These are phyloP conservation scores for Suillus brevipes DNA, from an alignment of 768 basidiomycete species.

Conservation along the genomic window DNA sequence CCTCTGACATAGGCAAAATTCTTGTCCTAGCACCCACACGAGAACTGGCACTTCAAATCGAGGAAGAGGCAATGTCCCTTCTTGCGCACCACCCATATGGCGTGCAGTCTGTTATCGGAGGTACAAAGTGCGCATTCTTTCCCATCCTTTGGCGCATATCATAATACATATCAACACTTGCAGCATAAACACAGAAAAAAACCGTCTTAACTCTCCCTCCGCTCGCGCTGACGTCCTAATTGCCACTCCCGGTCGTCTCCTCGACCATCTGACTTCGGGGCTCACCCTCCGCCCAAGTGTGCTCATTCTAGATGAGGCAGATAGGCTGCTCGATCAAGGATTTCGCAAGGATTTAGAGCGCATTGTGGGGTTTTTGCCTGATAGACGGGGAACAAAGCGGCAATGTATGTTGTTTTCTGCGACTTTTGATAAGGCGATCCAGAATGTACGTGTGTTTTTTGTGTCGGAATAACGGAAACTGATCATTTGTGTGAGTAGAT, in stretches of 20 bases:
- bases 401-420: conserved; percentile 75
- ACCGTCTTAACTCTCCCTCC: conserved; percentile 21
- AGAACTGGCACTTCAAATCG: conserved; percentile 68
- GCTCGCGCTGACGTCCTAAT: conserved; percentile 56
- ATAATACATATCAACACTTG: conserved; percentile 13
- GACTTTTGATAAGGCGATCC: conserved; percentile 71
- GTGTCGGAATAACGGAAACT: background rate
- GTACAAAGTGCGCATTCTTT: conserved; percentile 43
- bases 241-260: conserved; percentile 74
- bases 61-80: conserved; percentile 58
- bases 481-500: conserved; percentile 20
- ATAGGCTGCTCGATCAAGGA: conserved; percentile 72
- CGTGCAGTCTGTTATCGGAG: conserved; percentile 56
- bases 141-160: background rate
- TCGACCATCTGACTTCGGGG: conserved; percentile 55
- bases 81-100: conserved; percentile 41
- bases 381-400: conserved; percentile 50
- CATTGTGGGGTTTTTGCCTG: conserved; percentile 48
- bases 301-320: conserved; percentile 73
- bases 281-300: background rate
- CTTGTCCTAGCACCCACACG: conserved; percentile 73
- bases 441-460: conserved; percentile 38
- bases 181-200: conserved; percentile 29
- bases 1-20: conserved; percentile 30
- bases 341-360: conserved; percentile 69